phyloP scores from a whole-genome alignment of 2,329 filamentous ascomycete genomes.

The Pyricularia grisea region DNA sequence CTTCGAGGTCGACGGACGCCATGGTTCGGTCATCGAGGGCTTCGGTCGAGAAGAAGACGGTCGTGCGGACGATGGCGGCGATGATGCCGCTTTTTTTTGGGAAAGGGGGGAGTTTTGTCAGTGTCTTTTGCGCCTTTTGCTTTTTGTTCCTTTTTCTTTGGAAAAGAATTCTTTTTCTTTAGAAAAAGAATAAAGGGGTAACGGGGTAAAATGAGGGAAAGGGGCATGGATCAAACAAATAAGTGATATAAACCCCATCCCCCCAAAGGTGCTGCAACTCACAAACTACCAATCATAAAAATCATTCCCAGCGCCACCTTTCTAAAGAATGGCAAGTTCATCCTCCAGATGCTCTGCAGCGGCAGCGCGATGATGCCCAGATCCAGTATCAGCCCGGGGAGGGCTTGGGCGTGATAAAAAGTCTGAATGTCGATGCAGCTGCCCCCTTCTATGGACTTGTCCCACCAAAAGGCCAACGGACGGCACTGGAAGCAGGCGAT shows the following conservation, averaged over 20 bases:
- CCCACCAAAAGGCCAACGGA: conserved; percentile 14
- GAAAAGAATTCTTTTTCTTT: too few species aligned
- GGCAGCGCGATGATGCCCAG: conserved; percentile 17
- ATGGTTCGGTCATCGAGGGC: conserved; percentile 13
- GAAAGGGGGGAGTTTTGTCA: background rate
- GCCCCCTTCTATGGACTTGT: conserved; percentile 5
- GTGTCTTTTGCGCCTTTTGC: background rate
- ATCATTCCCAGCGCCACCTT: conserved; percentile 16
- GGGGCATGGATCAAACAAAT: too few species aligned
- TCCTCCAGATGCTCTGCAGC: conserved; percentile 16
- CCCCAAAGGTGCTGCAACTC: background rate
- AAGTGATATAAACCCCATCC: too few species aligned
- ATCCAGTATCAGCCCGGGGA: conserved; percentile 16
- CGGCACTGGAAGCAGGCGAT: conserved; percentile 15
- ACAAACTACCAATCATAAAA: conserved; percentile 13
- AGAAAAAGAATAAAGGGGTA: too few species aligned
- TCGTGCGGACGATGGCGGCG: conserved; percentile 13
- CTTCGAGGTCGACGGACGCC: conserved; percentile 13
- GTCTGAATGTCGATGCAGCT: conserved; percentile 14
- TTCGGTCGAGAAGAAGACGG: conserved; percentile 11
- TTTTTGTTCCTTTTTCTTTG: too few species aligned
- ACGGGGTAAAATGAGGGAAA: too few species aligned
- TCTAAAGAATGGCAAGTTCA: conserved; percentile 16
- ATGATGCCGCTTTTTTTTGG: conserved; percentile 12
- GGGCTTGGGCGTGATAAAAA: conserved; percentile 17